These are phyloP conservation scores for Penicillium griseofulvum DNA, from an alignment of 2,329 filamentous ascomycete genomes.

Conservation along the genomic window DNA sequence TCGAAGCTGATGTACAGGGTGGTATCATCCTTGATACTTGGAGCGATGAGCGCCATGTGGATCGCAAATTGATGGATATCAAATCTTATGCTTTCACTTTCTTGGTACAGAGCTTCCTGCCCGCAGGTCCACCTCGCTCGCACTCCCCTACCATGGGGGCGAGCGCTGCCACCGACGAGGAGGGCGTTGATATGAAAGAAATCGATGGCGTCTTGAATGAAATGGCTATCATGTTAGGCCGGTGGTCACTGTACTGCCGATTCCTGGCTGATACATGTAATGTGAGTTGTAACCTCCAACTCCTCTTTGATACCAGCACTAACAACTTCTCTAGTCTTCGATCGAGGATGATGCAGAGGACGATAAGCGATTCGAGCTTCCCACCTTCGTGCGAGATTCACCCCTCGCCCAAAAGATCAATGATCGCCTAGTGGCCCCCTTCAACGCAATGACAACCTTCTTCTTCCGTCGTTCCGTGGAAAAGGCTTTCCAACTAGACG, in stretches of 20 bases:
- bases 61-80: constrained; percentile 85
- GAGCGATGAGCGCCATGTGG: constrained; percentile 82
- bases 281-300: constrained; percentile 51
- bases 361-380: constrained; percentile 61
- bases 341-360: constrained; percentile 54
- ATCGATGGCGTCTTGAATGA: constrained; percentile 84
- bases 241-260: constrained; percentile 88
- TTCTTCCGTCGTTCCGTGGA: constrained; percentile 96
- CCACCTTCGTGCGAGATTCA: constrained; percentile 73
- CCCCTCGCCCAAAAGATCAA: constrained; percentile 76
- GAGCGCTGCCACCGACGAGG: constrained; percentile 66
- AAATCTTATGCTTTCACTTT: constrained; percentile 98
- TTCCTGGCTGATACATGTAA: constrained; percentile 85
- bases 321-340: constrained; percentile 10
- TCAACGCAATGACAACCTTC: constrained; percentile 91
- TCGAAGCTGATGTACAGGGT: constrained; percentile 93
- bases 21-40: constrained; percentile 95
- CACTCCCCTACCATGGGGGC: constrained; percentile 70
- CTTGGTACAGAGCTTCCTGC: constrained; percentile 87
- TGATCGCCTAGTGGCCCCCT: constrained; percentile 71
- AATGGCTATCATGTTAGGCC: constrained; percentile 84
- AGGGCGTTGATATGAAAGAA: constrained; percentile 94
- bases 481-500: constrained; percentile 95
- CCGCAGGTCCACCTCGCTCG: constrained; percentile 66
- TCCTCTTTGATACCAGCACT: constrained; percentile 1